Conservation (phyloP, 306 rosid species). For the Vicia faba region DNA sequence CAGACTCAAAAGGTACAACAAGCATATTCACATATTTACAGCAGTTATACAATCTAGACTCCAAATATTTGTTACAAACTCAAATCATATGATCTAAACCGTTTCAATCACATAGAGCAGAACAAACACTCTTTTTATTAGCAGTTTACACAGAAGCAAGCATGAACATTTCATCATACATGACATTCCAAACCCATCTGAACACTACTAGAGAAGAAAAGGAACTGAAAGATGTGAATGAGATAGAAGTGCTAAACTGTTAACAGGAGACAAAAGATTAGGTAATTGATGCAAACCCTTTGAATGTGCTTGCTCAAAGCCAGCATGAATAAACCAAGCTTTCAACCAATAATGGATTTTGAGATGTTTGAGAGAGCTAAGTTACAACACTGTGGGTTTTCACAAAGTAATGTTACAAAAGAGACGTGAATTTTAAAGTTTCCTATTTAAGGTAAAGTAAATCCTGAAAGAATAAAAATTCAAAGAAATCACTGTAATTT, state of each 20-base stretch:
- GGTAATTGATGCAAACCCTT: slow-evolving; percentile 2
- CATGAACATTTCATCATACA: not conserved
- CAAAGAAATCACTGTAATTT: not conserved
- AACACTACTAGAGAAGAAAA: not conserved
- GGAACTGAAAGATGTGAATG: not conserved
- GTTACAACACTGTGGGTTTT: slow-evolving; percentile 1
- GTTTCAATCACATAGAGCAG: not conserved
- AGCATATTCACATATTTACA: no score
- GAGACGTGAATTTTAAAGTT: slow-evolving; percentile 1
- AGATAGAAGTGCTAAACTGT: not conserved
- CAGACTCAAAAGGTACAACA: no score
- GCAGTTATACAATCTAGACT: no score
- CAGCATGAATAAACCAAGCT: not conserved
- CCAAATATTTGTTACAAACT: no score
- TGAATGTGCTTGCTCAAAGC: not conserved
- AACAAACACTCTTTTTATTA: not conserved
- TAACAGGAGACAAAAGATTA: not conserved
- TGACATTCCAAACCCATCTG: no score
- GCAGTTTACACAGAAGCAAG: not conserved
- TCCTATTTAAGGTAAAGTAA: slow-evolving; percentile 5
- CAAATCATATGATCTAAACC: not conserved
- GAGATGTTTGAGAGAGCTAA: not conserved
- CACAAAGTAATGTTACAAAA: slow-evolving; percentile 6
- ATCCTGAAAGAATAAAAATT: not conserved
- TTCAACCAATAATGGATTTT: not conserved